These are phyloP conservation scores for Spergularia bocconei DNA, from an alignment of 148 eudicot genomes.

Conservation along the genomic window DNA sequence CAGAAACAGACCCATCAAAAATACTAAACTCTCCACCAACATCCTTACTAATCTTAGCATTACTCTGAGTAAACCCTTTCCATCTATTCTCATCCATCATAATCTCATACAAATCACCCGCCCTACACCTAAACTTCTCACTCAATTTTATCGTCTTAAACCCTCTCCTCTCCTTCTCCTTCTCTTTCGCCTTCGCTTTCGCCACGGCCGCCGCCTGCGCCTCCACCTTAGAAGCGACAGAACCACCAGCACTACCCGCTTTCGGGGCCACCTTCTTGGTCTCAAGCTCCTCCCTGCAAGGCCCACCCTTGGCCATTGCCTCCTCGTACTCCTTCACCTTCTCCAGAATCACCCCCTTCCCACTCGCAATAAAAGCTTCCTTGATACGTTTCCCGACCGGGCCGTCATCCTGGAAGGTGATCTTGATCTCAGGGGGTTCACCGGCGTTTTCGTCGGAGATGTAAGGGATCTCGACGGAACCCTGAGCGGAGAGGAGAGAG, in stretches of 20 bases:
- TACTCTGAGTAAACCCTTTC: conserved; percentile 97
- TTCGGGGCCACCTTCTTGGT: conserved; percentile 46
- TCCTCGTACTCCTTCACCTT: conserved; percentile 64
- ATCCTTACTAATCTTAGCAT: conserved; percentile 79
- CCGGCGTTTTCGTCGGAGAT: conserved; percentile 79
- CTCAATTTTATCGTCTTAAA: conserved; percentile 77
- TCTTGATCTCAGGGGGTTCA: conserved; percentile 67
- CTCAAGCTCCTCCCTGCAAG: conserved; percentile 74
- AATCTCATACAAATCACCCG: conserved; percentile 71
- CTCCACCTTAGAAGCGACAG: background rate
- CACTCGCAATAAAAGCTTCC: conserved; percentile 58
- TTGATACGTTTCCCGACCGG: conserved; percentile 51
- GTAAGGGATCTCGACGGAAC: conserved; percentile 70
- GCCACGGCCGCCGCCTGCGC: conserved; percentile 29
- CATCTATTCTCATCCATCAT: conserved; percentile 98
- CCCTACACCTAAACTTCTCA: conserved; percentile 86
- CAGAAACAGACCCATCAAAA: conserved; percentile 84
- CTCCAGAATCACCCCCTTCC: conserved; percentile 58
- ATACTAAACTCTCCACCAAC: conserved; percentile 88
- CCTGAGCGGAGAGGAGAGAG: conserved; percentile 34
- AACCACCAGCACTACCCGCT: conserved; percentile 5
- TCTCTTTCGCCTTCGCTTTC: conserved; percentile 22
- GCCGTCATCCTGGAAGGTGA: conserved; percentile 55
- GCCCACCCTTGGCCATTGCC: conserved; percentile 88
- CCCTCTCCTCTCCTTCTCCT: conserved; percentile 64